Evolutionary conservation across 108 stramenopile genomes (phyloP), one percentile per base, ranked within the genome.

Genomic region (Nannochloropsis gaditana): DNA sequence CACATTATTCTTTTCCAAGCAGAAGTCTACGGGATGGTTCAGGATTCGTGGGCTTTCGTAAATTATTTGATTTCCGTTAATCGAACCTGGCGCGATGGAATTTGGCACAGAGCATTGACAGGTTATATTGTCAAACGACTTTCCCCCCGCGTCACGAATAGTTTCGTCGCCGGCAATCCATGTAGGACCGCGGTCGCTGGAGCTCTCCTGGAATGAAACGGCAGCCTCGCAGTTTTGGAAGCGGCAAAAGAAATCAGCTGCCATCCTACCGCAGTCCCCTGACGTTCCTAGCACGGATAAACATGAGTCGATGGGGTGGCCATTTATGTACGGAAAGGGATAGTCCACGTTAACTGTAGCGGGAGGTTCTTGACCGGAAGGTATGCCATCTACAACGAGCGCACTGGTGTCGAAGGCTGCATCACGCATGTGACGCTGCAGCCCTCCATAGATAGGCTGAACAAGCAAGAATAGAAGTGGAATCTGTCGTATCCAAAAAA

Each of bases 91-190:
- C 3, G 59, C 8, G n/a, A n/a, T n/a, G 4, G 59, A 73, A 15
- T 73, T n/a, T n/a, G 59, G 59, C 15, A 73, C 59, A n/a, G 59
- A 73, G 59, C 59, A 73, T n/a, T 73, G 59, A 73, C 59, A 73
- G n/a, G 59, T 73, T 5, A 73, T 3, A 15, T 73, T 73, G 59
- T 73, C 59, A 73, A 5, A 73, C 0, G 59, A 73, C 3, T n/a
- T n/a, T n/a, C 59, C 59, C 3, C 59, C 59, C 2, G 59, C 3
- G 19, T 73, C 59, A 15, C 59, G 59, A 8, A 73, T n/a, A 4
- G 6, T 8, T n/a, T n/a, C 59, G n/a, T 73, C 59, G n/a, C 59
- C 59, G 19, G 59, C 59, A 3, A 73, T n/a, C 59, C 59, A 73
- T 15, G 59, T 73, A n/a, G 59, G 59, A n/a, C 59, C 59, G 19